A percentile compares a stretch with the other conserved stretches of the same genome.
Conservation (phyloP, 2,329 filamentous ascomycete species). For the Leptographium galeiforme region DNA sequence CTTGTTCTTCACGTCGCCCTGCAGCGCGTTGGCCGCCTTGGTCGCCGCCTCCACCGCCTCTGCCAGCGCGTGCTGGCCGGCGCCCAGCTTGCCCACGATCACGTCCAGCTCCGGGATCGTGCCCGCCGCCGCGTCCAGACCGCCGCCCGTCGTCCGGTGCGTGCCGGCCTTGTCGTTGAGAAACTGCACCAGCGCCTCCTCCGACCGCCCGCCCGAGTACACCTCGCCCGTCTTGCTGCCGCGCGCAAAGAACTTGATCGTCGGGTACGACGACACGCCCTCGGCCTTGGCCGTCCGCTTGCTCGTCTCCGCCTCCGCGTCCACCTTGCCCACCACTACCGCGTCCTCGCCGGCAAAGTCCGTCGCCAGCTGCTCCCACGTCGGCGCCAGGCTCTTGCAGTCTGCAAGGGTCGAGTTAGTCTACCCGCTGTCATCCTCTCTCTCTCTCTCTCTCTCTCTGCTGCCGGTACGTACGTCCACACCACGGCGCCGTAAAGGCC, state of each 20-base stretch:
- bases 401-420: conserved; percentile 36
- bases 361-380: conserved; percentile 74
- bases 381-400: conserved; percentile 88
- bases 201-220: conserved; percentile 65
- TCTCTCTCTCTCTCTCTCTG: neutral
- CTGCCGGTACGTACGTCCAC: conserved; percentile 63
- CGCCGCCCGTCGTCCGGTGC: conserved; percentile 68
- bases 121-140: conserved; percentile 65
- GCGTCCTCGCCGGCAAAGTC: conserved; percentile 63
- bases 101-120: conserved; percentile 68
- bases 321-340: conserved; percentile 87
- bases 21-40: conserved; percentile 53
- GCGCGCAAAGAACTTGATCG: conserved; percentile 93
- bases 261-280: conserved; percentile 78
- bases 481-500: conserved; percentile 97
- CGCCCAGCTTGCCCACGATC: conserved; percentile 58
- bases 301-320: conserved; percentile 72
- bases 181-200: conserved; percentile 64
- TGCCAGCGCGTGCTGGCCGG: conserved; percentile 43
- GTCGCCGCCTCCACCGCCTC: conserved; percentile 58
- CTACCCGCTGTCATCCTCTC: neutral
- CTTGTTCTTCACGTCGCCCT: conserved; percentile 51
- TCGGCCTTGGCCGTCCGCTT: conserved; percentile 66
- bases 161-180: conserved; percentile 84
- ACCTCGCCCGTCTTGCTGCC: conserved; percentile 58